Evolutionary conservation across 2,329 filamentous ascomycete genomes (phyloP).

Genomic region (Fusarium verticillioides): DNA sequence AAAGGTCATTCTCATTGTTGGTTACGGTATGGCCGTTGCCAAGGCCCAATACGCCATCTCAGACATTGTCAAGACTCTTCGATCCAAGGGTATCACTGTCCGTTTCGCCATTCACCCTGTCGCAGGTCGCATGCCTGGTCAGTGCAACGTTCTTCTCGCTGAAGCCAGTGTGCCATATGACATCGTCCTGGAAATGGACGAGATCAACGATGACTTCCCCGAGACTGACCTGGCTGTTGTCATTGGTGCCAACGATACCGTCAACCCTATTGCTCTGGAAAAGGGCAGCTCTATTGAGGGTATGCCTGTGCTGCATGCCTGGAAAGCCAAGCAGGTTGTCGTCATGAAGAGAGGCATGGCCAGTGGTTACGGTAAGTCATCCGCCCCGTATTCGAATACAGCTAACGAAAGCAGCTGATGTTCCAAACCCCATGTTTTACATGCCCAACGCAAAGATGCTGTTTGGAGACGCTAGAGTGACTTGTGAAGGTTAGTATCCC

Average conservation of each 20-base stretch:
- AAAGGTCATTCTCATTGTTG: constrained; percentile 88
- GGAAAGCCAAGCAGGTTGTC: constrained; percentile 93
- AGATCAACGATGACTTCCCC: constrained; percentile 91
- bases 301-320: constrained; percentile 92
- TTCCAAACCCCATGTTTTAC: constrained; percentile 93
- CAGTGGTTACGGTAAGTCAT: constrained; percentile 78
- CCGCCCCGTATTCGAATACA: neutral
- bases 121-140: constrained; percentile 90
- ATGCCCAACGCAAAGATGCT: constrained; percentile 92
- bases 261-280: constrained; percentile 89
- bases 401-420: constrained; percentile 70
- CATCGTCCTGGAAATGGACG: constrained; percentile 94
- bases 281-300: constrained; percentile 86
- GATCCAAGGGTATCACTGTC: constrained; percentile 81
- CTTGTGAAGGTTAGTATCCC: constrained; percentile 75
- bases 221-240: constrained; percentile 89
- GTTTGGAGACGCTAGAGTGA: constrained; percentile 88
- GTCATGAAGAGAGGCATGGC: constrained; percentile 95
- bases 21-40: constrained; percentile 94
- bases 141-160: constrained; percentile 90
- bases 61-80: constrained; percentile 79
- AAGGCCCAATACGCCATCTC: constrained; percentile 93
- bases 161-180: constrained; percentile 92
- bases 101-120: constrained; percentile 93
- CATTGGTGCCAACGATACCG: constrained; percentile 92